Conservation (phyloP, 305 asterid genomes). For the Caryopteris hybrid region DNA sequence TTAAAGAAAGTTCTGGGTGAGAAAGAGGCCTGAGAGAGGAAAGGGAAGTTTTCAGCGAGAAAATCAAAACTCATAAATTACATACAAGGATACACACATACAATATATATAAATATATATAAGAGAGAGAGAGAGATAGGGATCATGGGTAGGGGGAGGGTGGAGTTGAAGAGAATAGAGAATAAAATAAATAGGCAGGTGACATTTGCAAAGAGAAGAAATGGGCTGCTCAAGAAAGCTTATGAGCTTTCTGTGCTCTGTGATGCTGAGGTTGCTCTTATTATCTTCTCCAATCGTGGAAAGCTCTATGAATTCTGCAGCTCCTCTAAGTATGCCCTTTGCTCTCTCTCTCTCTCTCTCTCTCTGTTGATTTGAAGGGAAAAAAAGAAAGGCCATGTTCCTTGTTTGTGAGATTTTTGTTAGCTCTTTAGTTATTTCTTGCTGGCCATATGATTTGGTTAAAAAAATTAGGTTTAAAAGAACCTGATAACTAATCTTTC, state of each 20-base stretch:
- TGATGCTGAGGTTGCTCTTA: conserved; percentile 80
- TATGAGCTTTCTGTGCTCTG: too few relatives aligned
- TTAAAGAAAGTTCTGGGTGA: conserved; percentile 22
- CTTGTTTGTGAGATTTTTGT: neutral
- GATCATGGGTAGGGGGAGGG: conserved; percentile 89
- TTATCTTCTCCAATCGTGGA: conserved; percentile 85
- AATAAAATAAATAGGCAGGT: conserved; percentile 91
- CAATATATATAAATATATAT: neutral
- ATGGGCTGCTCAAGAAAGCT: too few relatives aligned
- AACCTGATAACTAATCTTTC: neutral
- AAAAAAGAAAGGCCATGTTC: neutral
- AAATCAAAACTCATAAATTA: neutral
- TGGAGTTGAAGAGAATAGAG: conserved; percentile 89
- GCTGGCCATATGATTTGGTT: neutral
- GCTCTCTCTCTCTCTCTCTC: neutral
- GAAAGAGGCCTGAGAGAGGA: conserved; percentile 29
- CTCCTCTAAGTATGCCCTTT: conserved; percentile 47
- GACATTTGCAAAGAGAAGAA: conserved; percentile 84
- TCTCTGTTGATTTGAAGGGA: too few relatives aligned
- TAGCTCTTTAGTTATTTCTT: neutral
- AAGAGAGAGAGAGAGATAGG: neutral
- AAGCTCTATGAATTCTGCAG: conserved; percentile 95
- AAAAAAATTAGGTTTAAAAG: neutral
- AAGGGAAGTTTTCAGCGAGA: conserved; percentile 4
- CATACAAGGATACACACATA: neutral